Percentiles rank a stretch among this genome's conserved stretches.
These are phyloP conservation scores for Platanthera zijinensis DNA, from an alignment of 106 monocot species.

Conservation along the genomic window DNA sequence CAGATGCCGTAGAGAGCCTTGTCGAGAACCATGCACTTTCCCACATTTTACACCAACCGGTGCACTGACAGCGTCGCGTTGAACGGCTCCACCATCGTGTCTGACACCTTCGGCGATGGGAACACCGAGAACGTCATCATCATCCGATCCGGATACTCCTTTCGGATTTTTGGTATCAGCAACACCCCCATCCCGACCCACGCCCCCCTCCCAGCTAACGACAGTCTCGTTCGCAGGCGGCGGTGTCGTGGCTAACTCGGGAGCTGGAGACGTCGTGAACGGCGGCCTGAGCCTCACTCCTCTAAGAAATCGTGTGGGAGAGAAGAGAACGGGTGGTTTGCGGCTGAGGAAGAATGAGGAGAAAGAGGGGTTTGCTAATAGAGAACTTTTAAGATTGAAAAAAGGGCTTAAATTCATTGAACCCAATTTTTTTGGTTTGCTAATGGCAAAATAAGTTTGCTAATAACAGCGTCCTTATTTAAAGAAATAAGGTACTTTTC, in stretches of 20 bases:
- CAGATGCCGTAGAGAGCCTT: conserved; percentile 17
- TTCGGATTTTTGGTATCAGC: conserved; percentile 17
- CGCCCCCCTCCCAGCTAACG: conserved; percentile 13
- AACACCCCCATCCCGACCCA: conserved; percentile 18
- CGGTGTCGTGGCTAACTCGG: no score
- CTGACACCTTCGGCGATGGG: conserved; percentile 16
- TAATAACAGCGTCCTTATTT: no score
- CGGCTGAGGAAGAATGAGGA: no score
- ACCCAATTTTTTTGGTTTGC: no score
- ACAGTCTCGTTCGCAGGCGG: not conserved
- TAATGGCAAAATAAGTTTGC: no score
- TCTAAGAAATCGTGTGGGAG: no score
- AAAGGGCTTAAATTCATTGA: no score
- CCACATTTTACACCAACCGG: conserved; percentile 17
- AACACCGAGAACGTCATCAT: conserved; percentile 18
- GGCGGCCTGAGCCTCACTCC: no score
- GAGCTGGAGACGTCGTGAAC: no score
- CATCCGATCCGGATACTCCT: conserved; percentile 20
- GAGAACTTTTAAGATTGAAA: no score
- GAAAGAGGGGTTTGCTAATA: no score
- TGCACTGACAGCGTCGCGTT: conserved; percentile 18
- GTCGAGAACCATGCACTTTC: conserved; percentile 2
- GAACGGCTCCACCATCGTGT: conserved; percentile 19
- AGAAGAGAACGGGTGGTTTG: no score
- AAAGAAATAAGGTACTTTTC: not conserved